Evolutionary conservation across 2,329 filamentous ascomycete genomes (phyloP), one percentile per base, ranked within the genome.

Genomic region (Hymenoscyphus albidus): DNA sequence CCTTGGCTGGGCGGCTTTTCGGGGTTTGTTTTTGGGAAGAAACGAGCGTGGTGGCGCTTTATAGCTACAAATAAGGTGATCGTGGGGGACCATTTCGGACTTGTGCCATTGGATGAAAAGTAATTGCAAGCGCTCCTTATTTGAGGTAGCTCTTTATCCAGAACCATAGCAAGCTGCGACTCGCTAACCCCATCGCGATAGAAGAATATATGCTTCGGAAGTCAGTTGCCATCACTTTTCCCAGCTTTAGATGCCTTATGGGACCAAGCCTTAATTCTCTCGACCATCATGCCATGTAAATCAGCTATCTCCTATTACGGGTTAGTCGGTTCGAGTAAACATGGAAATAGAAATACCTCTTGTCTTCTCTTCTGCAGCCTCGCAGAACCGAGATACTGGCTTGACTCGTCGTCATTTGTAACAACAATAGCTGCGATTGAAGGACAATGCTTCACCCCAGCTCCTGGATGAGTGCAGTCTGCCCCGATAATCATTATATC

Each of bases 401-500:
- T 86, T 18, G 9, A 56, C 10, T 1, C 74, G 0, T 59, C 42
- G n/a, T 42, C 57, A 18, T 51, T 44, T n/a, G 57, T 62, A 13
- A 62, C 62, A 9, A 66, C 62, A 51, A 67, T 40, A 31, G 39
- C 60, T 13, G 60, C 62, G 31, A 65, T 63, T 18, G 65, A 65
- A 16, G 65, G 62, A 38, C 44, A 61, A 1, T 12, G 39, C 3
- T 56, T 35, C 18, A 39, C 54, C 5, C 6, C 40, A 10, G n/a
- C 44, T 5, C 56, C 93, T 0, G 92, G 92, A 70, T 96, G 93
- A 0, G 91, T 94, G 0, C 96, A 92, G 72, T 96, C 93, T 70
- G 93, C 89, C 0, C 93, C 92, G 9, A 94, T 85, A 1, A 96
- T 77, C 87, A 97, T 96, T 0, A 92, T 94, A 67, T 86, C 86